Evolutionary conservation across 2,329 filamentous ascomycete genomes (phyloP).

Genomic region (Nigrospora oryzae): DNA sequence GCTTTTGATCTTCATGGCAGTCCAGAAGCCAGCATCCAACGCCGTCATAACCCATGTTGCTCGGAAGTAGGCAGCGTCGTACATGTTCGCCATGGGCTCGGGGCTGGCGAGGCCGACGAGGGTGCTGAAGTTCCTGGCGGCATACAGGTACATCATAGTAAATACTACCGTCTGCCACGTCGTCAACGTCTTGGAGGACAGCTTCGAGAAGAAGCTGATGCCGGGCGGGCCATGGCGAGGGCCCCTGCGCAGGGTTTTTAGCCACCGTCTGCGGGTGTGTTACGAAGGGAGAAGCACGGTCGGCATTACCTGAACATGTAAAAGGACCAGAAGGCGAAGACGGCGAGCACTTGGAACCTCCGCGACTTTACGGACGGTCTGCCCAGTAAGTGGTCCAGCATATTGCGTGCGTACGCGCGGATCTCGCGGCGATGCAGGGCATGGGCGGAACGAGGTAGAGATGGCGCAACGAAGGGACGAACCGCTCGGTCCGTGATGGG

Average conservation of each 20-base stretch:
- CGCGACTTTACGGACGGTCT: constrained; percentile 86
- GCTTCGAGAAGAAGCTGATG: constrained; percentile 60
- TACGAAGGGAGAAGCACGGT: not conserved
- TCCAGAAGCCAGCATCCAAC: constrained; percentile 95
- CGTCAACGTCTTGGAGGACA: constrained; percentile 64
- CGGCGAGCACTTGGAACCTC: constrained; percentile 84
- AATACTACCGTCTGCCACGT: constrained; percentile 84
- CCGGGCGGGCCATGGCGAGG: constrained; percentile 81
- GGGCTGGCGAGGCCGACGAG: constrained; percentile 85
- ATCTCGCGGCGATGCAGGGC: too few relatives aligned
- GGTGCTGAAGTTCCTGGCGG: constrained; percentile 87
- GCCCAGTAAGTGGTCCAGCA: constrained; percentile 85
- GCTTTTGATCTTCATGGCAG: constrained; percentile 78
- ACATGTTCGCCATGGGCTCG: constrained; percentile 89
- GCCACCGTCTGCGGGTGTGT: constrained; percentile 2
- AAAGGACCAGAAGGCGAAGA: constrained; percentile 83
- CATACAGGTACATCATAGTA: constrained; percentile 85
- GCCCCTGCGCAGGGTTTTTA: constrained; percentile 48
- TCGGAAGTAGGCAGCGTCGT: constrained; percentile 85
- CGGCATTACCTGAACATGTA: constrained; percentile 63
- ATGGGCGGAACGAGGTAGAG: too few relatives aligned
- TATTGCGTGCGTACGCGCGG: constrained; percentile 15
- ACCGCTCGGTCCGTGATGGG: too few relatives aligned
- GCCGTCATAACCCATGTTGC: constrained; percentile 96
- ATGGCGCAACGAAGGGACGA: too few relatives aligned